phyloP scores from a whole-genome alignment of 305 asterid species.

The Petunia hybrid region DNA sequence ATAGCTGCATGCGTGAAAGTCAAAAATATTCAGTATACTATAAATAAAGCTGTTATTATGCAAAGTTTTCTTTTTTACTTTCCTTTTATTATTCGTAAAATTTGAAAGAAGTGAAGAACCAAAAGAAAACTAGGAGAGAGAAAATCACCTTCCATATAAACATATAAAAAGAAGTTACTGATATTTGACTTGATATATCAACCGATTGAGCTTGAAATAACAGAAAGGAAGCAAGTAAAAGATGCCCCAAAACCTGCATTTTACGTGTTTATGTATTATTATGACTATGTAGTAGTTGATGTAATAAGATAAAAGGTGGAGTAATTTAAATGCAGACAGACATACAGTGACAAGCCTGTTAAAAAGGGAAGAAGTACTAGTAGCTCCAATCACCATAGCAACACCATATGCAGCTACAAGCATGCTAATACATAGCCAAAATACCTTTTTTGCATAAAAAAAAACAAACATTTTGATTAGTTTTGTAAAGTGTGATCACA shows the following conservation, averaged over 20 bases:
- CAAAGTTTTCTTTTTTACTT: background rate
- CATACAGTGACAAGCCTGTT: slow-evolving; percentile 39
- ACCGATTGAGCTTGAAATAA: slow-evolving; percentile 33
- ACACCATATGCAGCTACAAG: slow-evolving; percentile 40
- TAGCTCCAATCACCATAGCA: slow-evolving; percentile 39
- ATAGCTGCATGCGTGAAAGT: slow-evolving; percentile 30
- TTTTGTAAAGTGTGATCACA: too few relatives aligned
- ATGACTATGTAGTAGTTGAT: background rate
- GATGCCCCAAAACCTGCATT: slow-evolving; percentile 40
- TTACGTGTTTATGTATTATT: background rate
- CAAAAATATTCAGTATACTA: too few relatives aligned
- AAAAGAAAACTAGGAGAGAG: background rate
- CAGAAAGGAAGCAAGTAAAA: slow-evolving; percentile 33
- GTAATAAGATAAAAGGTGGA: too few relatives aligned
- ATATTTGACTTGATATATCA: slow-evolving; percentile 29
- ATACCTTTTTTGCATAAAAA: slow-evolving; percentile 34
- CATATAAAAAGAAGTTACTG: slow-evolving; percentile 39
- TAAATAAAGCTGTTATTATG: too few relatives aligned
- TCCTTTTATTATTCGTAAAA: background rate
- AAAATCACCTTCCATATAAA: slow-evolving; percentile 41
- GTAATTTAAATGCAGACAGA: background rate
- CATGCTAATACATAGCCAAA: slow-evolving; percentile 37
- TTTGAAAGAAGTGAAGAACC: too few relatives aligned
- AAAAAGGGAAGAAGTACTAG: slow-evolving; percentile 26
- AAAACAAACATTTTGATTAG: background rate